phyloP scores from a whole-genome alignment of 2,329 filamentous ascomycete genomes.

The Penicillium fuscoglaucum region DNA sequence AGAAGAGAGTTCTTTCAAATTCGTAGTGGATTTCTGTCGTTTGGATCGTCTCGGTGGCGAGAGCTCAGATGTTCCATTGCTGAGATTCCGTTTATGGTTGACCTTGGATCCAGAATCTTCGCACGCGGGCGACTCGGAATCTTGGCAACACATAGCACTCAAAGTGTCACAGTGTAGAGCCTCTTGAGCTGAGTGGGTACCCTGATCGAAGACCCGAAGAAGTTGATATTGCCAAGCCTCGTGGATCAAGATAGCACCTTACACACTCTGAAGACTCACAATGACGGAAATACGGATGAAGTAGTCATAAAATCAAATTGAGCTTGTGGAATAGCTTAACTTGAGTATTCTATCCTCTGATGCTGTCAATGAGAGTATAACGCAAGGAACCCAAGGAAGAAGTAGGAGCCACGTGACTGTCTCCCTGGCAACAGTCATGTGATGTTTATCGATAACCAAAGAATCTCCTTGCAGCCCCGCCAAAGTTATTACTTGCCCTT shows the following conservation, averaged over 20 bases:
- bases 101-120: conserved; percentile 11
- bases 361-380: neutral
- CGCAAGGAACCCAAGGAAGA: neutral
- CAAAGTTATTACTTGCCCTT: neutral
- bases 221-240: conserved; percentile 8
- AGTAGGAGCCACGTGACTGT: conserved; percentile 32
- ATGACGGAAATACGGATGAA: neutral
- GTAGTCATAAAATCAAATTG: neutral
- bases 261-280: neutral
- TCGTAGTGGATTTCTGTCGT: conserved; percentile 28
- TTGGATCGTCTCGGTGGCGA: conserved; percentile 35
- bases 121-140: conserved; percentile 1
- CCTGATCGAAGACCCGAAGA: conserved; percentile 4
- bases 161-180: neutral
- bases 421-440: conserved; percentile 32
- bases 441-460: conserved; percentile 43
- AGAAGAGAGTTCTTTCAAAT: conserved; percentile 21
- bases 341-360: neutral
- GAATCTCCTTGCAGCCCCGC: conserved; percentile 16
- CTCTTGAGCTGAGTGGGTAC: neutral
- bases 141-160: conserved; percentile 7
- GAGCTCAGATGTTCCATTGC: conserved; percentile 23
- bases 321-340: neutral
- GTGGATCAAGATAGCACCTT: neutral
- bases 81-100: conserved; percentile 32